These are phyloP conservation scores for Ensete glaucum DNA, from an alignment of 176 grass and related monocot species.

Conservation along the genomic window DNA sequence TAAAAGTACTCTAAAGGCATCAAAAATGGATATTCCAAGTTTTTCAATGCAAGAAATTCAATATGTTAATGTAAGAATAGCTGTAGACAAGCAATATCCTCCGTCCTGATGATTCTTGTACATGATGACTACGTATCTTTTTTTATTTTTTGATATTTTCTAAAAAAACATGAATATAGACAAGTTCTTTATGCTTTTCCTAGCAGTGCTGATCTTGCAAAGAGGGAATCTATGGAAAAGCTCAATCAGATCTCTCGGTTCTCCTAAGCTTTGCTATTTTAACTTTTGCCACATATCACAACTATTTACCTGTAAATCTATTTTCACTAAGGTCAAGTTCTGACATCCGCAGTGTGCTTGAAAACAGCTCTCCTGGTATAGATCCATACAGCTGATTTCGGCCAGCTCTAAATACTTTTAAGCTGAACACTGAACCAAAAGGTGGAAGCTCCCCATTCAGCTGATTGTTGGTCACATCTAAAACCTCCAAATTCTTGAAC, in stretches of 20 bases:
- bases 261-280: not conserved
- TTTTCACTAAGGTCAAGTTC: slow-evolving; percentile 94
- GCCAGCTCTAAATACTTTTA: slow-evolving; percentile 49
- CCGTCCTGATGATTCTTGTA: no score
- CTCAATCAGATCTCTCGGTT: not conserved
- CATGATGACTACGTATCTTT: no score
- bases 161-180: no score
- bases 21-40: no score
- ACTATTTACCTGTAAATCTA: slow-evolving; percentile 68
- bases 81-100: no score
- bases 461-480: slow-evolving; percentile 79
- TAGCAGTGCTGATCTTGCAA: not conserved
- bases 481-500: slow-evolving; percentile 77
- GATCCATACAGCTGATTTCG: slow-evolving; percentile 54
- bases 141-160: no score
- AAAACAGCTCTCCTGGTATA: slow-evolving; percentile 53
- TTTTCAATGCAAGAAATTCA: no score
- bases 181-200: no score
- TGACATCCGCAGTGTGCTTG: slow-evolving; percentile 55
- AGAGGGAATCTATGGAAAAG: not conserved
- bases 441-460: slow-evolving; percentile 52
- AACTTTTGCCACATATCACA: not conserved
- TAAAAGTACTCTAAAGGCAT: no score
- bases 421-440: slow-evolving; percentile 59
- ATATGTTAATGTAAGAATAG: no score